Percentiles rank a stretch among this genome's conserved stretches.
Evolutionary conservation across 352 stramenopile genomes (phyloP).

Genomic region (Phytophthora pluvialis): DNA sequence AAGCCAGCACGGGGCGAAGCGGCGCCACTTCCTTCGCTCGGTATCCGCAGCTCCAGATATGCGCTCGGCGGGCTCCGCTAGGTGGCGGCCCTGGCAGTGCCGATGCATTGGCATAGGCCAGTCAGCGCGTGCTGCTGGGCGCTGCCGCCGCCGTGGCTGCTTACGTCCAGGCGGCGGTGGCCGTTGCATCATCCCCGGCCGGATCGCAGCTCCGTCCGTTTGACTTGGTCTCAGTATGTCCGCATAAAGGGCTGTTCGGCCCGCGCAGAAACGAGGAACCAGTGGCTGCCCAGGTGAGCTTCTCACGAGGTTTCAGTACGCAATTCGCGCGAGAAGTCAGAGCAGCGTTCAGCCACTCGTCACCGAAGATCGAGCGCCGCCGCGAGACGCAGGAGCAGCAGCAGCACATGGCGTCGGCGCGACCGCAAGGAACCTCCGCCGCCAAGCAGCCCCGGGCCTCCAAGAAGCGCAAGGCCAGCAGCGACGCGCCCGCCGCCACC

Average conservation of each 20-base stretch:
- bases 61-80: no score
- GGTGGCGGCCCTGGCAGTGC: not conserved
- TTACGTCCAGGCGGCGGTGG: not conserved
- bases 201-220: conserved; percentile 23
- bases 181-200: conserved; percentile 23
- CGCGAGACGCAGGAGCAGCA: not conserved
- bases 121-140: not conserved
- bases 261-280: conserved; percentile 20
- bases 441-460: conserved; percentile 18
- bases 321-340: conserved; percentile 39
- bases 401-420: conserved; percentile 28
- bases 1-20: conserved; percentile 9
- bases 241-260: conserved; percentile 21
- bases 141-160: not conserved
- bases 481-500: conserved; percentile 21
- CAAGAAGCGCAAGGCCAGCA: conserved; percentile 70
- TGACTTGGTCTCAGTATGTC: conserved; percentile 25
- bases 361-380: conserved; percentile 22
- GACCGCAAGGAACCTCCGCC: conserved; percentile 12
- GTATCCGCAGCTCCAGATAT: not conserved
- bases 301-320: conserved; percentile 39
- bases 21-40: not conserved
- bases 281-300: conserved; percentile 25
- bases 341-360: conserved; percentile 7
- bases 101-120: not conserved